Base-by-base conservation (phyloP, 2,329 filamentous ascomycete genomes). In the Beauveria asiatica region DNA sequence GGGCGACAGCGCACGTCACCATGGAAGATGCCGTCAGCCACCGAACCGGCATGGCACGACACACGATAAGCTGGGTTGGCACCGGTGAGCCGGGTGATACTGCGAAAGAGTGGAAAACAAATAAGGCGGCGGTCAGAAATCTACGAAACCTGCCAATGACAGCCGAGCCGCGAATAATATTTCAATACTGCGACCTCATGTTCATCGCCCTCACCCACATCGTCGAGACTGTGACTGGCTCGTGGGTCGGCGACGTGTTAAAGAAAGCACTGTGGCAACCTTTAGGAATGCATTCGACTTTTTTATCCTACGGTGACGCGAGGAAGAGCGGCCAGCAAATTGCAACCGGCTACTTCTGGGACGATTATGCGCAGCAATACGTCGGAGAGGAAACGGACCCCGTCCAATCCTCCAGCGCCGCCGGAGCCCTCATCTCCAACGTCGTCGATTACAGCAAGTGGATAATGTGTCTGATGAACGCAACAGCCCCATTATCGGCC, bases 11-110 rank as follows among this genome's bases (percentile, higher is more conserved):
- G 21, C 74, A 79, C 61, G 67, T 82, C 44, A 84, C 80, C 0
- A 67, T 84, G 5, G 79, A 83, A 58, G 82, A 85, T 60, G 76
- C 79, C 2, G 71, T 82, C 1, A 75, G 75, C 50, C 82, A 85
- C 64, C 73, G 80, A 5, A 80, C 76, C 0, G 81, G 82, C 9
- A 17, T 53, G 37, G 19, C 50, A 10, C 33, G 37, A 3, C 53
- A 45, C 25, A 42, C 21, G 5, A 19, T 19, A 5, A 11, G 41
- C 25, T 46, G 25, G 53, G 10, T 13, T 3, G 53, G 41, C 41
- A 46, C 53, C 17, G n/a, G 11, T 13, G 42, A 55, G 5, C 53
- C 53, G n/a, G 33, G 33, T 8, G 41, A 45, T 19, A 46, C 25
- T 1, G 23, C n/a, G 19, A 19, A 9, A 23, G 16, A 39, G 11